A percentile compares a stretch with the other conserved stretches of the same genome.
These are phyloP conservation scores for Rhododendron ferrugineum DNA, from an alignment of 148 eudicot species.

Conservation along the genomic window DNA sequence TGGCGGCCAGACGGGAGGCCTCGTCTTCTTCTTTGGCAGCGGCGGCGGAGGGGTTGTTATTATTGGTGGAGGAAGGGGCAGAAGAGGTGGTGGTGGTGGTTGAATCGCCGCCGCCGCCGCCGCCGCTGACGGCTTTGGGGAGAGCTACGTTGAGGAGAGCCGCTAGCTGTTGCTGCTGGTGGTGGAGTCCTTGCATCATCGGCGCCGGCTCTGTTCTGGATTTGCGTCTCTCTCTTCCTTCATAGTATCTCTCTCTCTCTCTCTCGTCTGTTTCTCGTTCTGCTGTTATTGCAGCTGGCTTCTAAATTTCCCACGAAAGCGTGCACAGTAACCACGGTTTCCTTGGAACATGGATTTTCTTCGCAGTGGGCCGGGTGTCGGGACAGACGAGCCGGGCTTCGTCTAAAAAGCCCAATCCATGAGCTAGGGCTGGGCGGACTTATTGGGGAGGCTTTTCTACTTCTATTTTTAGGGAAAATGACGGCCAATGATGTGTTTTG, in stretches of 20 bases:
- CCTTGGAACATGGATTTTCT: too few species aligned
- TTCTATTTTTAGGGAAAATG: too few species aligned
- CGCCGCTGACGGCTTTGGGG: slow-evolving; percentile 31
- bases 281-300: not conserved
- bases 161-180: slow-evolving; percentile 65
- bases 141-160: slow-evolving; percentile 53
- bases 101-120: slow-evolving; percentile 24
- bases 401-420: too few species aligned
- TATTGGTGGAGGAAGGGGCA: slow-evolving; percentile 12
- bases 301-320: too few species aligned
- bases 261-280: not conserved
- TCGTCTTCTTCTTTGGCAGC: slow-evolving; percentile 38
- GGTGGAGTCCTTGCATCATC: slow-evolving; percentile 80
- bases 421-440: too few species aligned
- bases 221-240: not conserved
- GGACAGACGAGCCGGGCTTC: too few species aligned
- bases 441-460: too few species aligned
- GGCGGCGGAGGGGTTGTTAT: slow-evolving; percentile 14
- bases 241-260: not conserved
- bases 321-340: too few species aligned
- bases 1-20: slow-evolving; percentile 53
- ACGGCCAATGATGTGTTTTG: too few species aligned
- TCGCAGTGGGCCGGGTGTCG: too few species aligned
- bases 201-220: not conserved
- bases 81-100: not conserved